phyloP scores from a whole-genome alignment of 2,329 filamentous ascomycete genomes.

The Beauveria sp. region DNA sequence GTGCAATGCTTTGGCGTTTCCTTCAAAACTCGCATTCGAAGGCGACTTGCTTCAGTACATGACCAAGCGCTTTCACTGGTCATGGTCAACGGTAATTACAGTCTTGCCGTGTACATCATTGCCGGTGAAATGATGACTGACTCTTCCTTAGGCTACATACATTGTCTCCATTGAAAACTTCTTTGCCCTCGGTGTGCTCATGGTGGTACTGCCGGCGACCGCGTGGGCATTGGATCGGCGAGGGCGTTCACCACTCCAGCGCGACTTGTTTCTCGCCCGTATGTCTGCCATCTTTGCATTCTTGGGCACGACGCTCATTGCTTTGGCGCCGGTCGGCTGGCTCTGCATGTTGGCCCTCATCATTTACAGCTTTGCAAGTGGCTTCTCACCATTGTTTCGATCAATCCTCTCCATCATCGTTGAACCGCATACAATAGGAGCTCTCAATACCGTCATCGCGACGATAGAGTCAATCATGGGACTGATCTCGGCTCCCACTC shows the following conservation, averaged over 20 bases:
- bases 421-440: slow-evolving; percentile 44
- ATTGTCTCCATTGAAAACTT: slow-evolving; percentile 31
- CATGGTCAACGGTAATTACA: slow-evolving; percentile 35
- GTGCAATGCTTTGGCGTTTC: slow-evolving; percentile 21
- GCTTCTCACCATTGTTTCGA: slow-evolving; percentile 35
- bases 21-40: slow-evolving; percentile 23
- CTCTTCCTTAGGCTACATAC: slow-evolving; percentile 28
- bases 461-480: slow-evolving; percentile 42
- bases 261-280: slow-evolving; percentile 34
- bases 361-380: slow-evolving; percentile 37
- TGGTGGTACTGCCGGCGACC: slow-evolving; percentile 28
- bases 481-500: slow-evolving; percentile 36
- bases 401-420: slow-evolving; percentile 46
- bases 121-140: slow-evolving; percentile 7
- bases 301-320: slow-evolving; percentile 29
- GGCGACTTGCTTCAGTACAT: slow-evolving; percentile 43
- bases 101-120: background rate
- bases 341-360: slow-evolving; percentile 34
- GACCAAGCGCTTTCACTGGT: slow-evolving; percentile 41
- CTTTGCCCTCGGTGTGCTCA: slow-evolving; percentile 29
- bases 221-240: slow-evolving; percentile 26
- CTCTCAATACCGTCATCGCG: slow-evolving; percentile 44
- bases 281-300: slow-evolving; percentile 24
- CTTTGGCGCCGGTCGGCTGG: slow-evolving; percentile 26
- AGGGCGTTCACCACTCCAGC: slow-evolving; percentile 23